Evolutionary conservation across 73 alveolate genomes (phyloP).

Genomic region (Paramecium sexaurelia): DNA sequence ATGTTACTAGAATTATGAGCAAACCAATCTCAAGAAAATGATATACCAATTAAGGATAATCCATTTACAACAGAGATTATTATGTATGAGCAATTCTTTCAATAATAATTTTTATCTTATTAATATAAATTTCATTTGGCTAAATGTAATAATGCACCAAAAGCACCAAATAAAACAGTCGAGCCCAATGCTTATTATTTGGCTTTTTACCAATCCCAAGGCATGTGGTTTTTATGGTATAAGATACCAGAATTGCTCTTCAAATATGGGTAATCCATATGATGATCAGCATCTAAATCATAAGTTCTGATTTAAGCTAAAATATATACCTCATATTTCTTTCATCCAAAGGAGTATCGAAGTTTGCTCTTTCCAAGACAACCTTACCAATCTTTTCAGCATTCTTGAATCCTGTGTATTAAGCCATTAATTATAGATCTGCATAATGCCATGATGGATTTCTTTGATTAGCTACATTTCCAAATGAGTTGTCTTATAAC

Average conservation of each 20-base stretch:
- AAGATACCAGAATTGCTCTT: constrained; percentile 37
- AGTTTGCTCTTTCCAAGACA: not conserved
- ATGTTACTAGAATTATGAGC: constrained; percentile 37
- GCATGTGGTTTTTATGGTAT: not conserved
- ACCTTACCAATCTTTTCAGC: not conserved
- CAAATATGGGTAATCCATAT: constrained; percentile 17
- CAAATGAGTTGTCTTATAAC: not conserved
- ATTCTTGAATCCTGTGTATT: constrained; percentile 9
- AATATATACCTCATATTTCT: constrained; percentile 35
- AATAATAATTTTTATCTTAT: not conserved
- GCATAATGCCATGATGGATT: not conserved
- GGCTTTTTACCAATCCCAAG: constrained; percentile 50
- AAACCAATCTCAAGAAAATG: constrained; percentile 54
- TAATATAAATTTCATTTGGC: constrained; percentile 13
- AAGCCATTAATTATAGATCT: not conserved
- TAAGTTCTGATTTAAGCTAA: not conserved
- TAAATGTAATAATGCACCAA: not conserved
- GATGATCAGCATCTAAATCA: constrained; percentile 51
- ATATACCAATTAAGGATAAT: not conserved
- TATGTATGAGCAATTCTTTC: not conserved
- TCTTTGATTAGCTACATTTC: not conserved
- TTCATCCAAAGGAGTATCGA: constrained; percentile 44
- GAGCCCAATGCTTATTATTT: constrained; percentile 15
- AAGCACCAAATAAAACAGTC: constrained; percentile 3
- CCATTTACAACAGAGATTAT: not conserved